Conservation (phyloP, 805 yeast genomes). For the Saturnispora bothae region DNA sequence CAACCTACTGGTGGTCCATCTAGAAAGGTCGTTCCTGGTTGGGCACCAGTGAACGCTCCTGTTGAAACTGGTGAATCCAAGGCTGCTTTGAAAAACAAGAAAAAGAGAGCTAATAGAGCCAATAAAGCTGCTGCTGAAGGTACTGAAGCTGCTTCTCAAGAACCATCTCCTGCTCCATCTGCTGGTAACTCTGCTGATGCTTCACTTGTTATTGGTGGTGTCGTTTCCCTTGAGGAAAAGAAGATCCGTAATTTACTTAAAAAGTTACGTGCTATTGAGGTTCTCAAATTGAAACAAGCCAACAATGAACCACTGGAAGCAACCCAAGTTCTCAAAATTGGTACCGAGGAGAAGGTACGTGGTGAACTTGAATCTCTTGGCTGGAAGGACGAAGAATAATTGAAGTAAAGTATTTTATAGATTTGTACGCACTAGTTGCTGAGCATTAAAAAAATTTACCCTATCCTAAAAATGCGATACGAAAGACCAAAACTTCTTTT, state of each 20-base stretch:
- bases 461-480: no score
- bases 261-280: conserved; percentile 92
- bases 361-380: conserved; percentile 68
- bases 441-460: no score
- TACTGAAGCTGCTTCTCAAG: conserved; percentile 5
- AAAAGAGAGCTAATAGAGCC: conserved; percentile 61
- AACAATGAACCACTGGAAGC: conserved; percentile 80
- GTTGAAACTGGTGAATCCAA: conserved; percentile 35
- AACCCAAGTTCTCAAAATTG: conserved; percentile 83
- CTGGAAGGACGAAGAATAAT: conserved; percentile 25
- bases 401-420: no score
- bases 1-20: conserved; percentile 5
- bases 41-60: conserved; percentile 19
- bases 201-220: conserved; percentile 44
- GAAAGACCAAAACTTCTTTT: no score
- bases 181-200: conserved; percentile 18
- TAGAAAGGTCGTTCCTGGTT: conserved; percentile 15
- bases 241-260: conserved; percentile 83
- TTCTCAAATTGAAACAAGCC: conserved; percentile 74
- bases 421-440: no score
- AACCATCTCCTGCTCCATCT: not conserved
- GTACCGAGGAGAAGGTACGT: conserved; percentile 74
- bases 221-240: conserved; percentile 74
- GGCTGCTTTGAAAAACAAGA: conserved; percentile 52
- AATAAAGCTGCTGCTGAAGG: conserved; percentile 33